These are phyloP conservation scores for Mychonastes homosphaera DNA, from an alignment of 139 green algal genomes.

Conservation along the genomic window DNA sequence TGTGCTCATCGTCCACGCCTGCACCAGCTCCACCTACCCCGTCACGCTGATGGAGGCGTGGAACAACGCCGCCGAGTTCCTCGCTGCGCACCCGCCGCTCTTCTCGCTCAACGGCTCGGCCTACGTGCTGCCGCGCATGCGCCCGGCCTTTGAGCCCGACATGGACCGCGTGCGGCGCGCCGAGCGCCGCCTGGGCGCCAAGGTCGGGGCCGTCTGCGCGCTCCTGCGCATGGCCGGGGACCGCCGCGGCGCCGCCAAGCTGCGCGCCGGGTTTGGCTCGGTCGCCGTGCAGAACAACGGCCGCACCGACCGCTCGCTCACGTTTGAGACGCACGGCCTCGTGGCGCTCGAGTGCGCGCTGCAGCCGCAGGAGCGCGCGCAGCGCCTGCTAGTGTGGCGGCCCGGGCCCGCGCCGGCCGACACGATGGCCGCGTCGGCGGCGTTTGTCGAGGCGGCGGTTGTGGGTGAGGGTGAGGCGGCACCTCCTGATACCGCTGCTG, in stretches of 20 bases:
- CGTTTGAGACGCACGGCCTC: conserved; percentile 10
- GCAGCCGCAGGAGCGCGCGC: conserved; percentile 4
- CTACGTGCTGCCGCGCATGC: not conserved
- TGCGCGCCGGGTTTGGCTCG: conserved; percentile 8
- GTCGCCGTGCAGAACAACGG: conserved; percentile 22
- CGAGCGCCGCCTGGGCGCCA: not conserved
- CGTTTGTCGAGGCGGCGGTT: not conserved
- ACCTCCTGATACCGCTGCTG: not conserved
- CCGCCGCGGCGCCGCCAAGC: conserved; percentile 5
- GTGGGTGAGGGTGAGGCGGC: not conserved
- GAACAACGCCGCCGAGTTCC: conserved; percentile 19
- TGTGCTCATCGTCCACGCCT: conserved; percentile 26
- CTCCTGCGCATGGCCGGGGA: not conserved
- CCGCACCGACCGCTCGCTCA: conserved; percentile 14
- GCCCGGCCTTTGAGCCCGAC: not conserved
- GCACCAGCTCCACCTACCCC: conserved; percentile 21
- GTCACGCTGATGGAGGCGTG: conserved; percentile 23
- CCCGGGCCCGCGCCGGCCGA: not conserved
- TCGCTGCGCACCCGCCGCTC: conserved; percentile 15
- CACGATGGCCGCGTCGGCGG: not conserved
- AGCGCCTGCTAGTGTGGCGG: conserved; percentile 19
- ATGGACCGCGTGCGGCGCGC: not conserved
- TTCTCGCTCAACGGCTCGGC: conserved; percentile 2
- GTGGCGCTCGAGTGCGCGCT: conserved; percentile 11
- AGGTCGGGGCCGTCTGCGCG: not conserved